A percentile compares a stretch with the other conserved stretches of the same genome.
Evolutionary conservation across 768 basidiomycete genomes (phyloP).

Genomic region (Kwoniella dejecticola): DNA sequence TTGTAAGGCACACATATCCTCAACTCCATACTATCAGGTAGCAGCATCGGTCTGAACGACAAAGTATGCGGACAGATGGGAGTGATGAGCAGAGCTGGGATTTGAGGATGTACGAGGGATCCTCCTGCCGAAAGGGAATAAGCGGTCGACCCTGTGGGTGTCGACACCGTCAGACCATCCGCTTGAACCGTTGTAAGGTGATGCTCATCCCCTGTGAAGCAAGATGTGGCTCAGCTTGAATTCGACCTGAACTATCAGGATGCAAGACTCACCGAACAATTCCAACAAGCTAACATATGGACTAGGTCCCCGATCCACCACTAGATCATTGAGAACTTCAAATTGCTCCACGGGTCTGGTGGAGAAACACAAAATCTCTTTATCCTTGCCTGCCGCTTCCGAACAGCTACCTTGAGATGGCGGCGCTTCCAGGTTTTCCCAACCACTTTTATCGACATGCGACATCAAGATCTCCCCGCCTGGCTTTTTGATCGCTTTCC

Average conservation of each 20-base stretch:
- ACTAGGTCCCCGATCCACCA: slow-evolving; percentile 96
- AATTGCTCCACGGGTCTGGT: slow-evolving; percentile 94
- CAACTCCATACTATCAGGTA: slow-evolving; percentile 97
- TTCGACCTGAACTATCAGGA: neutral
- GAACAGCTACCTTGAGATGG: slow-evolving; percentile 12
- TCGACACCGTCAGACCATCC: slow-evolving; percentile 89
- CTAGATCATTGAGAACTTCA: slow-evolving; percentile 94
- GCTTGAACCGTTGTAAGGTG: slow-evolving; percentile 99
- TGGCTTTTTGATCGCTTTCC: slow-evolving; percentile 82
- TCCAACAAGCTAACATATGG: slow-evolving; percentile 95
- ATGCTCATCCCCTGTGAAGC: slow-evolving; percentile 86
- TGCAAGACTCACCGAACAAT: slow-evolving; percentile 75
- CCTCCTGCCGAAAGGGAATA: slow-evolving; percentile 99
- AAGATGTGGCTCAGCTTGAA: neutral
- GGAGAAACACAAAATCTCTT: slow-evolving; percentile 96
- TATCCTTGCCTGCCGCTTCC: slow-evolving; percentile 66
- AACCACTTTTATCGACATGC: slow-evolving; percentile 82
- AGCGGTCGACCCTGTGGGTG: slow-evolving; percentile 96
- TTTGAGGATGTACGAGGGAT: slow-evolving; percentile 95
- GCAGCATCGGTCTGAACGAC: slow-evolving; percentile 96
- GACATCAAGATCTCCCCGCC: slow-evolving; percentile 97
- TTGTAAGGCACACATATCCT: slow-evolving; percentile 99
- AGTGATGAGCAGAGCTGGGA: slow-evolving; percentile 92
- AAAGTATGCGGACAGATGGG: slow-evolving; percentile 98
- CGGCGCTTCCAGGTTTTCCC: slow-evolving; percentile 90